Base-by-base conservation (phyloP, 148 eudicot genomes). In the Beta vulgaris region DNA sequence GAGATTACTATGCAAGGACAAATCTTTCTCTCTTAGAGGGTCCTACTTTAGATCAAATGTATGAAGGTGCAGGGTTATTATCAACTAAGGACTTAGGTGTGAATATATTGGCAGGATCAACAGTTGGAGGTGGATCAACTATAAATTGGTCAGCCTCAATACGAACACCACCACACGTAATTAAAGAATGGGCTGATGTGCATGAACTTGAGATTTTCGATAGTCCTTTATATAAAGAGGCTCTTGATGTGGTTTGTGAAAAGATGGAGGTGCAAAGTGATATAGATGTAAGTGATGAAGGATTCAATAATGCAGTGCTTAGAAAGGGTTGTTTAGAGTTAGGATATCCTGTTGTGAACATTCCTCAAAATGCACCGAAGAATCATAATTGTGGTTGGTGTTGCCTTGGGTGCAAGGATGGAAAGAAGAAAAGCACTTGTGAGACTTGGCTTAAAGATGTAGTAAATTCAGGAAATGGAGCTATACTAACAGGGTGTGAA, bases 371-470 rank as follows among this genome's bases (percentile, higher is more conserved):
- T 53, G 58, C 91, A 0, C 76, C 87, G 0, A 29, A 66, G 0
- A 82, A 90, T 82, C 94, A 90, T 58, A 83, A 86, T 73, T 90
- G 94, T 40, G 94, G 94, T 7, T 88, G 94, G 94, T 90, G 94
- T 51, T 77, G 85, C 73, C 75, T 88, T 29, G 94, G 94, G 7
- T 90, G 91, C 69, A 88, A 83, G 69, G 91, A 90, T 28, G 94
- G 94, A 1, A 79, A 60, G 59, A 90, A 90, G 48, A 82, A 86
- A 74, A 91, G 94, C 2, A 82, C 85, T 19, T 13, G 75, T 4
- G 94, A 90, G 75, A 90, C 94, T 13, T 90, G 91, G 94, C 82
- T 90, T 1, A 77, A 84, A 60, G 91, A 90, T 65, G 11, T 88
- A 68, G 82, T 85, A 2, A 82, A 87, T 8, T 91, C 93, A 8